phyloP scores from a whole-genome alignment of 768 basidiomycete species.

The Fistulinella prunicolor region DNA sequence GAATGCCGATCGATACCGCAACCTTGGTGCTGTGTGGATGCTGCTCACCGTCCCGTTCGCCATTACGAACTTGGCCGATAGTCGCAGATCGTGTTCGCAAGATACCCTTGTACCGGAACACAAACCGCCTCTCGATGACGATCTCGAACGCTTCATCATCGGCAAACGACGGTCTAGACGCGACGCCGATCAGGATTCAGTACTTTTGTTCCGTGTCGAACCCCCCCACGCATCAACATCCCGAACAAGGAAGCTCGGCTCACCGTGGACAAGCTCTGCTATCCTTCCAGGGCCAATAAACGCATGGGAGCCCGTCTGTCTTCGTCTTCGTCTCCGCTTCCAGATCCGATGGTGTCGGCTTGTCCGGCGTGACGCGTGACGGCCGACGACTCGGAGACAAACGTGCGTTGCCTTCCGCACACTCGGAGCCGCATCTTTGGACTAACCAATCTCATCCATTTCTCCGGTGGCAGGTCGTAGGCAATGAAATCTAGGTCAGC shows the following conservation, averaged over 20 bases:
- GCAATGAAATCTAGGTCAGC: conserved; percentile 8
- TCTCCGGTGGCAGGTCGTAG: conserved; percentile 7
- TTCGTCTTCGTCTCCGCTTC: not conserved
- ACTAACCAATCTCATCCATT: conserved; percentile 7
- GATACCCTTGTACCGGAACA: conserved; percentile 14
- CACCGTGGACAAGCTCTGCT: not conserved
- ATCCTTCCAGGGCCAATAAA: conserved; percentile 1
- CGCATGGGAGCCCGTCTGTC: not conserved
- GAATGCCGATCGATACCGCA: not conserved
- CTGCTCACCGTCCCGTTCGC: not conserved
- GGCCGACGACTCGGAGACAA: too few species aligned
- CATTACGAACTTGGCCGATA: not conserved
- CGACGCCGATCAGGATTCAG: not conserved
- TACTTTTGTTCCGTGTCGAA: not conserved
- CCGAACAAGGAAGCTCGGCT: not conserved
- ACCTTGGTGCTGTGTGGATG: not conserved
- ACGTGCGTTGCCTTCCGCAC: not conserved
- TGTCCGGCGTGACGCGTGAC: not conserved
- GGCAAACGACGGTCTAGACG: conserved; percentile 4
- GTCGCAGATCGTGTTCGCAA: conserved; percentile 5
- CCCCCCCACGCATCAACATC: not conserved
- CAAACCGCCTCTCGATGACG: conserved; percentile 3
- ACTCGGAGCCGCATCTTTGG: conserved; percentile 8
- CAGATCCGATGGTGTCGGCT: not conserved
- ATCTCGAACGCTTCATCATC: conserved; percentile 7